A percentile compares a stretch with the other conserved stretches of the same genome.
Conservation (phyloP, 2,329 filamentous ascomycete species). For the Cladosporium sp. region DNA sequence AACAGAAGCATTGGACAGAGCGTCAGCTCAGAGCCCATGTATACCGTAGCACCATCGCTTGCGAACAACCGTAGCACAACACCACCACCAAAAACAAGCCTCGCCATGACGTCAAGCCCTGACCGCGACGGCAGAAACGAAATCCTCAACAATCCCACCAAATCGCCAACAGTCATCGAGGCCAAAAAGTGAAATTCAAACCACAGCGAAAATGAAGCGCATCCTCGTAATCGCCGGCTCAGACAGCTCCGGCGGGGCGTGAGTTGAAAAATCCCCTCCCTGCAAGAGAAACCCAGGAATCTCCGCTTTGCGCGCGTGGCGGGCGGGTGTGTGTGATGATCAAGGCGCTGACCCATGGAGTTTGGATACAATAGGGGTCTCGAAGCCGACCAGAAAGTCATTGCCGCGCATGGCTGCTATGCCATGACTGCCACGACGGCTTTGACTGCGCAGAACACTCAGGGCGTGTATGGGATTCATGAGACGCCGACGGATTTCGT, state of each 20-base stretch:
- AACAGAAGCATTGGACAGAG: too few relatives aligned
- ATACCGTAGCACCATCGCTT: too few relatives aligned
- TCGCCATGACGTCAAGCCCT: slow-evolving; percentile 8
- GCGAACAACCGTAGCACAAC: slow-evolving; percentile 1
- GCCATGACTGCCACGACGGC: slow-evolving; percentile 94
- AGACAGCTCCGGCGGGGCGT: slow-evolving; percentile 88
- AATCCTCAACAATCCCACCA: not conserved
- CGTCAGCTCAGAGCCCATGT: too few relatives aligned
- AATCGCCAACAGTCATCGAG: slow-evolving; percentile 6
- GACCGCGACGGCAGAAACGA: not conserved
- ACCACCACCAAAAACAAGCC: slow-evolving; percentile 1
- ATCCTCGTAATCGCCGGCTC: slow-evolving; percentile 83
- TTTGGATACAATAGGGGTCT: slow-evolving; percentile 74
- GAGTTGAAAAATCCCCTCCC: too few relatives aligned
- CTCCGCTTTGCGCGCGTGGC: too few relatives aligned
- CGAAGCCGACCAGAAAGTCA: slow-evolving; percentile 92
- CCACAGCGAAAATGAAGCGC: slow-evolving; percentile 37
- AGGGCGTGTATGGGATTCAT: slow-evolving; percentile 76
- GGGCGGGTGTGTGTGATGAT: not conserved
- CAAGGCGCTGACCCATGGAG: slow-evolving; percentile 3
- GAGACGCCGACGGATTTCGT: slow-evolving; percentile 74
- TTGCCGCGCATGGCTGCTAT: slow-evolving; percentile 88
- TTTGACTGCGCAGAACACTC: slow-evolving; percentile 92
- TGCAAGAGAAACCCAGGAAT: not conserved
- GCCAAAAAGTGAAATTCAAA: slow-evolving; percentile 4